Evolutionary conservation across 345 rosid genomes (phyloP), one percentile per base, ranked within the genome.

Genomic region (Eucalyptus coolabah): DNA sequence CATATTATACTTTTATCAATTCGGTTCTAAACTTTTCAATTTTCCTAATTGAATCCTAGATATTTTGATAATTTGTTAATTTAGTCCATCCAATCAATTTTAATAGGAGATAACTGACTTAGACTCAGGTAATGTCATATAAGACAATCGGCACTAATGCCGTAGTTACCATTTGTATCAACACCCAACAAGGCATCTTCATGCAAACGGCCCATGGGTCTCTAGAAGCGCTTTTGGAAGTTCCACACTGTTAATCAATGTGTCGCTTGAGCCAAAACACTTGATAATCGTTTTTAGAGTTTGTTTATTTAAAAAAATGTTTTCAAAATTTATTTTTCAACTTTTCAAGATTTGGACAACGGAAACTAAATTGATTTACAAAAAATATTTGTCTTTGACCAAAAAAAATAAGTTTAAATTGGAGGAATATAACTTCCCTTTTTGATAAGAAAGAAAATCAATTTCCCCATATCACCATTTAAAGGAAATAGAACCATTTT

Each of bases 141-240:
- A 53, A 53, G 59, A 21, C 4, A 1, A 53, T 53, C 0, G 4
- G 11, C 26, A 8, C 59, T 21, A 53, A 53, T 0, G 4, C 2
- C 0, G 1, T 56, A 5, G 14, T 56, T 24, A 53, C 63, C 63
- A 23, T 56, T 56, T 24, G 13, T 56, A 4, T 56, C 28, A 24
- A 24, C 30, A 56, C 30, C 63, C 63, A 26, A 56, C 30, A 2
- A 4, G 12, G 30, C 63, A 1, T 23, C 77, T 30, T 63, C 77
- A 7, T 0, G 2, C 37, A 32, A 65, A n/a, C 5, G 3, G 21
- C 17, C 6, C 32, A n/a, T 16, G 17, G 37, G 37, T 67, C 18
- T n/a, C 77, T 67, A 67, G 77, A 4, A 67, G 40, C n/a, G n/a
- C 77, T 67, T 65, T 67, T 16, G 37, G 77, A 67, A 67, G 77